Evolutionary conservation across 2,329 filamentous ascomycete species (phyloP), one percentile per base, ranked within the genome.

Genomic region (Colletotrichum liriopes): DNA sequence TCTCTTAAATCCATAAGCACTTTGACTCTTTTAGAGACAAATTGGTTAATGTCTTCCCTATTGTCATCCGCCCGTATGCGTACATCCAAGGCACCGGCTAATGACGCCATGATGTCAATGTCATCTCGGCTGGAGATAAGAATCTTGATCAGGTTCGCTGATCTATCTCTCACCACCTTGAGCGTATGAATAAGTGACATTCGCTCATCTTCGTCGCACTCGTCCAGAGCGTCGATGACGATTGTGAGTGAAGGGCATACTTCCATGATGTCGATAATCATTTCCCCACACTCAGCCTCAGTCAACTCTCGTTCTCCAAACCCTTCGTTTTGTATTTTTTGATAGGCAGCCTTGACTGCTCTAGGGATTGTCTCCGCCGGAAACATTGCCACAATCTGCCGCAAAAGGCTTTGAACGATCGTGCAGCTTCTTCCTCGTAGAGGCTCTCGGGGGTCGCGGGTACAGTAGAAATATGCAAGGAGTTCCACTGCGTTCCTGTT

Each of bases 171-270:
- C 1, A 60, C 39, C 32, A 32, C 1, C n/a, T 45, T 60, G 1
- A 60, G 39, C n/a, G 23, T 20, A 12, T 26, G 8, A 43, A 73
- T 39, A 5, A 73, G 47, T 4, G 35, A 20, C 12, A 41, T 32
- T 5, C 71, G 52, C 5, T 67, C 65, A 43, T 59, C 52, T 29
- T 14, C 32, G 29, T 73, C 32, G 54, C 59, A 65, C 26, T 73
- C 66, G 20, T 70, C 65, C n/a, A 73, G 32, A n/a, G 60, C 71
- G 39, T 73, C 66, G 18, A 73, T 51, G 9, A 66, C 35, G n/a
- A 69, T 55, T 14, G 58, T 60, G n/a, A 62, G 37, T 18, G 45
- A 51, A 43, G 54, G 26, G 55, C 49, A 54, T 7, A 51, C 12
- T 4, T 60, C 52, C 47, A 66, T 49, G 8, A 67, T 11, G 29